Evolutionary conservation across 75 land plant genomes (phyloP).

Genomic region (Pinus albicaulis): DNA sequence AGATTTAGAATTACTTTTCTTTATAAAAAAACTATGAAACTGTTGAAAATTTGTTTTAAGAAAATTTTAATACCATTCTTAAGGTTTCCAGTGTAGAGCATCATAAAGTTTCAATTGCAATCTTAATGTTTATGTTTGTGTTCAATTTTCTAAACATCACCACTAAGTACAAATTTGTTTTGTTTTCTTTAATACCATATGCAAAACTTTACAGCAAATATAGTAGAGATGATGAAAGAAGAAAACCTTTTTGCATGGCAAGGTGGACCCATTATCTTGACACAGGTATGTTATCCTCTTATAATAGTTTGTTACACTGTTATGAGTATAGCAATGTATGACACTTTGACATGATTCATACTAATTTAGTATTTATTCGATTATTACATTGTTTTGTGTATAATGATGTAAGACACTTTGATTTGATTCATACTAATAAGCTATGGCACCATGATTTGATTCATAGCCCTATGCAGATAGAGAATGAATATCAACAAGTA

Average conservation of each 20-base stretch:
- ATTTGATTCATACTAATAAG: not conserved
- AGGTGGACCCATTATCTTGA: constrained; percentile 87
- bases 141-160: too few species aligned
- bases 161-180: not conserved
- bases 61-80: too few species aligned
- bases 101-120: too few species aligned
- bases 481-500: constrained; percentile 71
- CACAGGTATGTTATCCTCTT: constrained; percentile 52
- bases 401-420: not conserved
- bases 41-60: too few species aligned
- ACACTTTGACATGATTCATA: not conserved
- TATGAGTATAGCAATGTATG: too few species aligned
- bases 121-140: too few species aligned
- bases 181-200: constrained; percentile 46
- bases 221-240: constrained; percentile 81
- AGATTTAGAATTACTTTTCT: not conserved
- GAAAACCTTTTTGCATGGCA: constrained; percentile 70
- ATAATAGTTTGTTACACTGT: not conserved
- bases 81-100: too few species aligned
- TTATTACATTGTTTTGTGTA: constrained; percentile 8
- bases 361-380: not conserved
- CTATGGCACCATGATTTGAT: not conserved
- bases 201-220: constrained; percentile 56
- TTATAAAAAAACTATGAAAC: not conserved
- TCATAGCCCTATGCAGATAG: constrained; percentile 37